phyloP scores from a whole-genome alignment of 768 basidiomycete genomes.

The Russula griseocarnosa region DNA sequence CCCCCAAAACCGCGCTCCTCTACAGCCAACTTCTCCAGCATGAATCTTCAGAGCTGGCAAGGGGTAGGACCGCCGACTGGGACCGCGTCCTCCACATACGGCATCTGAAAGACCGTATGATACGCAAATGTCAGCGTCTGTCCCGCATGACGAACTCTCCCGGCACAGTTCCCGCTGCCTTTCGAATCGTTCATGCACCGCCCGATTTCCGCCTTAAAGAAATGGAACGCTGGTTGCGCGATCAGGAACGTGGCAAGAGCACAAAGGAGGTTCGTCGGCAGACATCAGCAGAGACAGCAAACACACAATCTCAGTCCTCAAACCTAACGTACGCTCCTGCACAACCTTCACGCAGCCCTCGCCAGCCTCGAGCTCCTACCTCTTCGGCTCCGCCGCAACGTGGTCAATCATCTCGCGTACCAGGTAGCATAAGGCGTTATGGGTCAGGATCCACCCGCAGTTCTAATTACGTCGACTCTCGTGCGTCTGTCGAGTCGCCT shows the following conservation, averaged over 20 bases:
- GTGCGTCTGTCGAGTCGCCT: constrained; percentile 17
- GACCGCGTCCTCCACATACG: constrained; percentile 69
- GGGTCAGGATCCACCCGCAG: constrained; percentile 25
- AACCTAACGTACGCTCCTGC: constrained; percentile 24
- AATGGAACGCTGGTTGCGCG: constrained; percentile 73
- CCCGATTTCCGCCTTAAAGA: constrained; percentile 71
- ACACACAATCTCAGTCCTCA: constrained; percentile 28
- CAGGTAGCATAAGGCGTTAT: constrained; percentile 12
- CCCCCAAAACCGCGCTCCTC: constrained; percentile 60
- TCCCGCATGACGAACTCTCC: constrained; percentile 44
- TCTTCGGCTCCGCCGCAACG: constrained; percentile 11
- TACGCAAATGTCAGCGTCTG: constrained; percentile 70
- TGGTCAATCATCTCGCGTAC: constrained; percentile 11
- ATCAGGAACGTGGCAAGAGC: constrained; percentile 37
- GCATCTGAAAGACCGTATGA: constrained; percentile 77
- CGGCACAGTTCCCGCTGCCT: constrained; percentile 41
- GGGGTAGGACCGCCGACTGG: constrained; percentile 56
- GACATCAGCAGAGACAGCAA: constrained; percentile 37
- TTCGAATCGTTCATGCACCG: constrained; percentile 65
- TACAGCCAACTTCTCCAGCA: constrained; percentile 63
- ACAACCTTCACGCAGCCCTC: constrained; percentile 12
- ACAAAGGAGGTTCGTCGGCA: constrained; percentile 32
- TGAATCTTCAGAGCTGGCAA: constrained; percentile 58
- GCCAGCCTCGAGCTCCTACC: constrained; percentile 5
- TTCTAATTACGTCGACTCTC: constrained; percentile 26